A percentile compares a stretch with the other conserved stretches of the same genome.
phyloP scores from a whole-genome alignment of 495 filamentous ascomycete species.

The Chaetomium cochliodes region DNA sequence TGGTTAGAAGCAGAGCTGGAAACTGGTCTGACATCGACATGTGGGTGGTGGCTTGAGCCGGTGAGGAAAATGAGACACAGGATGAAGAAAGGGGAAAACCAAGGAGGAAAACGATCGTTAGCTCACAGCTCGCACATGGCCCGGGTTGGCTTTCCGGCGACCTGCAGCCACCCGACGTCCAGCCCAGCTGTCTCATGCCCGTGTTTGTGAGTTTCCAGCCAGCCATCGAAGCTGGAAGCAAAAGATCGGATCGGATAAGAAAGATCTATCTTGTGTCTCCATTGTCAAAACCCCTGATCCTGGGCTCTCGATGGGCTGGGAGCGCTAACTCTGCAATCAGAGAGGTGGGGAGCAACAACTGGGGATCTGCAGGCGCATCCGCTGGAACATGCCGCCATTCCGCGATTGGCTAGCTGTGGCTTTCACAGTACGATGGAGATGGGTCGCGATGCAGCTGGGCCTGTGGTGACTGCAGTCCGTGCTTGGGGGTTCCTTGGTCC shows the following conservation, averaged over 20 bases:
- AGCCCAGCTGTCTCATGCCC: neutral
- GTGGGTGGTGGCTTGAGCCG: slow-evolving; percentile 14
- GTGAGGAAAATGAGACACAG: slow-evolving; percentile 13
- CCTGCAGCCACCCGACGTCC: slow-evolving; percentile 14
- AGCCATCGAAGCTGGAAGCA: neutral
- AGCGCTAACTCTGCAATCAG: neutral
- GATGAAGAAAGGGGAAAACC: slow-evolving; percentile 7
- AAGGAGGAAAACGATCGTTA: neutral
- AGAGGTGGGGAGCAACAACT: neutral
- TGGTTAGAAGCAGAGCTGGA: neutral
- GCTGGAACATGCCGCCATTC: slow-evolving; percentile 4
- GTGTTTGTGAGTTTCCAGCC: neutral
- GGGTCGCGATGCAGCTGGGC: neutral
- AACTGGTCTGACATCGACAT: slow-evolving; percentile 6
- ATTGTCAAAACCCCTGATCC: neutral
- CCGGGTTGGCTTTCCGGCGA: neutral
- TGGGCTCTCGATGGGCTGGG: neutral
- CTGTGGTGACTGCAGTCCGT: neutral
- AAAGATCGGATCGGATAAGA: slow-evolving; percentile 7
- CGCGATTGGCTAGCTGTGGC: slow-evolving; percentile 15
- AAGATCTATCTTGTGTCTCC: slow-evolving; percentile 4
- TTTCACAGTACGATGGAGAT: neutral
- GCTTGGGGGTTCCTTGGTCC: neutral
- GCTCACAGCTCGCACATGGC: neutral
- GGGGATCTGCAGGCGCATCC: slow-evolving; percentile 5